Conservation (phyloP, 2,329 filamentous ascomycete genomes). For the Alternaria ventricosa region DNA sequence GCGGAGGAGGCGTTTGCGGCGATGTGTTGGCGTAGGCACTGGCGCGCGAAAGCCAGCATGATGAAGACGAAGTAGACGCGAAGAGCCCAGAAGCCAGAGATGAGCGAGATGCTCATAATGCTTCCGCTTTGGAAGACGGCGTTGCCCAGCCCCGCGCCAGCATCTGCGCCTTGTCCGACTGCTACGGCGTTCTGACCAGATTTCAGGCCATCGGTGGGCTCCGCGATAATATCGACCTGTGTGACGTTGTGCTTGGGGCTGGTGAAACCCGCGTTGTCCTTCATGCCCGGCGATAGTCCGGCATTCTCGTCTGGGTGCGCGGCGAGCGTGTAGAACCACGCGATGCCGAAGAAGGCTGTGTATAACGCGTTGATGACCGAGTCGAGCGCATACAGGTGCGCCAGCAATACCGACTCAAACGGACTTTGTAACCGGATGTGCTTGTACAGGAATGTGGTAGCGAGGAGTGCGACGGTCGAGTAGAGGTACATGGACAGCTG, state of each 20-base stretch:
- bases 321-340: conserved; percentile 83
- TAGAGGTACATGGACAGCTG: conserved; percentile 94
- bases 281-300: conserved; percentile 61
- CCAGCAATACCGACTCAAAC: conserved; percentile 79
- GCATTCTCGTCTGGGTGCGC: conserved; percentile 56
- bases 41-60: conserved; percentile 81
- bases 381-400: conserved; percentile 86
- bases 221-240: conserved; percentile 61
- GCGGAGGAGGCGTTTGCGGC: conserved; percentile 53
- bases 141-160: conserved; percentile 62
- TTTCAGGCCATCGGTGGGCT: conserved; percentile 53
- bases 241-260: conserved; percentile 67
- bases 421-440: conserved; percentile 81
- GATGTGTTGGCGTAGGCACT: conserved; percentile 74
- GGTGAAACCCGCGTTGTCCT: conserved; percentile 70
- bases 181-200: conserved; percentile 62
- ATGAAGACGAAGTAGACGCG: conserved; percentile 84
- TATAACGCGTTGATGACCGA: conserved; percentile 81
- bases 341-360: conserved; percentile 79
- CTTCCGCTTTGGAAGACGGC: conserved; percentile 70
- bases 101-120: conserved; percentile 78
- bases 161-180: conserved; percentile 49
- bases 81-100: conserved; percentile 74
- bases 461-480: conserved; percentile 73
- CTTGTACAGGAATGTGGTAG: conserved; percentile 74